Conservation (phyloP, 768 basidiomycete genomes). For the Lenzites betulinus region DNA sequence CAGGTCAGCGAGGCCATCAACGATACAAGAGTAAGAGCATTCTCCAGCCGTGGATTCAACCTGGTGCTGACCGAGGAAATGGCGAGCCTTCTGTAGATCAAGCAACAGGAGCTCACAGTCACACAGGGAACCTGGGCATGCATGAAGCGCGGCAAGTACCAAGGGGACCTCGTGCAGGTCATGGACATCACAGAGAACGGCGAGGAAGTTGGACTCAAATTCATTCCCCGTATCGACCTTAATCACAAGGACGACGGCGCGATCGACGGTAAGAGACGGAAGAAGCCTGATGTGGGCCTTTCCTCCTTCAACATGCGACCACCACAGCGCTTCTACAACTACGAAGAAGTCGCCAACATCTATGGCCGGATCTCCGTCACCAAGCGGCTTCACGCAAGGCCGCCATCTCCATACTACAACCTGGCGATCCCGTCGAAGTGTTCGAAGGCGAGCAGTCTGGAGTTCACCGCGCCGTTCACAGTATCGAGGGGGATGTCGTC, state of each 20-base stretch:
- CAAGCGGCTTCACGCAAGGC: conserved; percentile 83
- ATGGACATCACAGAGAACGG: too few relatives aligned
- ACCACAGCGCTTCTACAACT: conserved; percentile 90
- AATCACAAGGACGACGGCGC: conserved; percentile 81
- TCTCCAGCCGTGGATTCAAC: too few relatives aligned
- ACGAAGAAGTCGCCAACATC: conserved; percentile 86
- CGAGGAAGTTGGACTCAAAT: conserved; percentile 87
- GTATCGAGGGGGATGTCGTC: too few relatives aligned
- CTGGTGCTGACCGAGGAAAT: too few relatives aligned
- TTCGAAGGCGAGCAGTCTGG: conserved; percentile 97
- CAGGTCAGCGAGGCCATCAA: conserved; percentile 87
- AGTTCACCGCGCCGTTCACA: conserved; percentile 90
- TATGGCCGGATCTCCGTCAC: conserved; percentile 79
- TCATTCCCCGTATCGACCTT: conserved; percentile 97
- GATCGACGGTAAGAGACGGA: conserved; percentile 58
- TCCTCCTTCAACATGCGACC: conserved; percentile 66
- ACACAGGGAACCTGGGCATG: conserved; percentile 93
- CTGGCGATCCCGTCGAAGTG: conserved; percentile 96
- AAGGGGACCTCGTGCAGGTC: conserved; percentile 92
- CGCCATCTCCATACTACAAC: conserved; percentile 92
- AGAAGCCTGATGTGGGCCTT: conserved; percentile 41
- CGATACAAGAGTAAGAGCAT: too few relatives aligned
- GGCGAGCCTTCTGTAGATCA: too few relatives aligned
- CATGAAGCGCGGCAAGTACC: conserved; percentile 89
- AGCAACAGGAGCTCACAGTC: conserved; percentile 72